Evolutionary conservation across 2,329 filamentous ascomycete species (phyloP), one percentile per base, ranked within the genome.

Genomic region (Hypoxylon sp.): DNA sequence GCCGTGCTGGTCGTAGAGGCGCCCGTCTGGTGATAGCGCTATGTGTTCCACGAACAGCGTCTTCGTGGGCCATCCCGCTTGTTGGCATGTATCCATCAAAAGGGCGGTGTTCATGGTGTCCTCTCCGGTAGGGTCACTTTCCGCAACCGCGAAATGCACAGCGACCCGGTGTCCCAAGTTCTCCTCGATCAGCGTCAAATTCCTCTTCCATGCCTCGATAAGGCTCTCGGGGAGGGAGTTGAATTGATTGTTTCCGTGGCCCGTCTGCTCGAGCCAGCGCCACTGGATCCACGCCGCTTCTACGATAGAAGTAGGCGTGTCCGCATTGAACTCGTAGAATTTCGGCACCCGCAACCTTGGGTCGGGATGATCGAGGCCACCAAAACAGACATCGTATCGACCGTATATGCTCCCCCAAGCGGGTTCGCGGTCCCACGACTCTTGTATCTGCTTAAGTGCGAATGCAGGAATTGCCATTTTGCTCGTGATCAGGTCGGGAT

Each of bases 291-390:
- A 57, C 24, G 44, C 60, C 0, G 60, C 51, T 26, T 63, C 60
- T 8, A 63, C 44, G 0, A 63, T 13, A 1, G 60, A 57, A 24
- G 60, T 63, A 10, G 60, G 51, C 10, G 60, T 57, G n/a, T 63
- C 60, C 3, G 60, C 60, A 17, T 63, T 63, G 52, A 63, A 63
- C 44, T 63, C 52, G 44, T 63, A 63, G 17, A 63, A 63, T n/a
- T 63, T 63, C 14, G 60, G 60, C 39, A 51, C 44, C 17, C 60
- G 51, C 22, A 63, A 35, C 29, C 60, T 50, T 6, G 60, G 33
- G 39, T 63, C 60, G 9, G 52, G 52, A 19, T 63, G 51, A 6
- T 57, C 44, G 5, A 63, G 52, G 24, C 60, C 60, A 1, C 60
- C 60, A 24, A 57, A 63, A 35, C 60, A 63, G 22, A 63, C 24